Evolutionary conservation across 2,329 filamentous ascomycete genomes (phyloP).

Genomic region (Pseudofabraea citricarpa): DNA sequence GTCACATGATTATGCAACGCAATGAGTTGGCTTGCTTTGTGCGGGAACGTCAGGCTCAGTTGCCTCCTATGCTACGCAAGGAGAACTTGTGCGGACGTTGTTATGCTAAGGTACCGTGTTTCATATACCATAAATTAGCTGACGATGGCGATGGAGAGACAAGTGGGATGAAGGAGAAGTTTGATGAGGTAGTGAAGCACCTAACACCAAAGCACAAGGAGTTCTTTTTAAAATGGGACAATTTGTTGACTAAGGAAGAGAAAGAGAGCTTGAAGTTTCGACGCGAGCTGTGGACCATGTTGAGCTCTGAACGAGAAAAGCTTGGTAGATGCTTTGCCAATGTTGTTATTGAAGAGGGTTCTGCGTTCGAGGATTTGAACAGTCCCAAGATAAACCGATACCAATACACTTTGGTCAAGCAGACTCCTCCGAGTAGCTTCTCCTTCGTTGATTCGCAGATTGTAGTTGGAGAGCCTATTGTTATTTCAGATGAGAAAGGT

Average conservation of each 20-base stretch:
- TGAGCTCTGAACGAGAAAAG: conserved; percentile 81
- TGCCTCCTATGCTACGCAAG: conserved; percentile 83
- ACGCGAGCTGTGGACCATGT: conserved; percentile 93
- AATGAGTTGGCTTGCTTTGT: conserved; percentile 86
- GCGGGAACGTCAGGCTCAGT: conserved; percentile 69
- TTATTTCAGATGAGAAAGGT: conserved; percentile 92
- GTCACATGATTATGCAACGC: conserved; percentile 94
- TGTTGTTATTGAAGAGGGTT: conserved; percentile 76
- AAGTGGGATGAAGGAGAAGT: conserved; percentile 76
- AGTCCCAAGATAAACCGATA: conserved; percentile 87
- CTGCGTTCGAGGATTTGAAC: conserved; percentile 62
- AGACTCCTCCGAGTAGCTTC: conserved; percentile 54
- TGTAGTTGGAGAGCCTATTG: conserved; percentile 80
- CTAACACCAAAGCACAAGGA: conserved; percentile 68
- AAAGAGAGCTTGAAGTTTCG: conserved; percentile 82
- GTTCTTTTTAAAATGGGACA: conserved; percentile 95
- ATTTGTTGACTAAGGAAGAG: conserved; percentile 89
- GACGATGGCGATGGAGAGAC: conserved; percentile 79
- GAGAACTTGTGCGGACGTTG: conserved; percentile 79
- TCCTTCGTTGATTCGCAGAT: conserved; percentile 92
- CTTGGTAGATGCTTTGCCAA: conserved; percentile 86
- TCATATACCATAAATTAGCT: conserved; percentile 86
- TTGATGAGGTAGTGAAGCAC: conserved; percentile 74
- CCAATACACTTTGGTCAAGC: conserved; percentile 78
- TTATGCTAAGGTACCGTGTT: conserved; percentile 87